Base-by-base conservation (phyloP, 2,329 filamentous ascomycete species). In the Neonectria ditissima region DNA sequence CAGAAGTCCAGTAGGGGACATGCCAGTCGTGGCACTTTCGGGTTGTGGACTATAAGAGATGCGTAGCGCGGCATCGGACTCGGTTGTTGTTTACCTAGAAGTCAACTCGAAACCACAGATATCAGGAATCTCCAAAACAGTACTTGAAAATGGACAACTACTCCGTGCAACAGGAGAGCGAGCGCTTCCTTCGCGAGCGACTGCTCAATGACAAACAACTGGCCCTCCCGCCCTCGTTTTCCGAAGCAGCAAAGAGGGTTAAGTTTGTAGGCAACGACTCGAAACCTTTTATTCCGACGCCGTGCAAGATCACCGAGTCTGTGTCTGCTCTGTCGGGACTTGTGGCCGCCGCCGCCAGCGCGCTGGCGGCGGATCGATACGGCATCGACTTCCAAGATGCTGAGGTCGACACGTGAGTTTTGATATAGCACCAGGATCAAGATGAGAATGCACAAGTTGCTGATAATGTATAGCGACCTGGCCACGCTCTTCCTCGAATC, bases 401-500 rank as follows among this genome's bases (percentile, higher is more conserved):
- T 13, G 37, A 57, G 11, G 59, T 65, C 39, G 63, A 67, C 43
- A 65, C 59, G 60, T 63, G 26, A 59, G 60, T 61, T 24, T 34
- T 8, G n/a, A 48, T 22, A 20, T 5, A 20, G 5, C 3, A 13
- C 4, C 11, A 32, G 20, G 2, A 32, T 20, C 47, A 20, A 10
- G 3, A n/a, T 9, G 1, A 2, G 6, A 4, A 10, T 20, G 28
- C 4, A 20, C 6, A 20, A 10, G 28, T 20, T 32, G 6, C 28
- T 50, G 18, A 50, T n/a, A 22, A 14, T 2, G 14, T 4, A 32
- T 11, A 65, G 57, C 1, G 68, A 70, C 22, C 32, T 62, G 11
- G 62, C 68, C 3, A 68, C 66, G 5, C 44, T 70, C 6, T 70
- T 70, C 47, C 45, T 70, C 14, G 68, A 65, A n/a, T 66, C 64